phyloP scores from a whole-genome alignment of 306 rosid species.

The Mucuna pruriens region DNA sequence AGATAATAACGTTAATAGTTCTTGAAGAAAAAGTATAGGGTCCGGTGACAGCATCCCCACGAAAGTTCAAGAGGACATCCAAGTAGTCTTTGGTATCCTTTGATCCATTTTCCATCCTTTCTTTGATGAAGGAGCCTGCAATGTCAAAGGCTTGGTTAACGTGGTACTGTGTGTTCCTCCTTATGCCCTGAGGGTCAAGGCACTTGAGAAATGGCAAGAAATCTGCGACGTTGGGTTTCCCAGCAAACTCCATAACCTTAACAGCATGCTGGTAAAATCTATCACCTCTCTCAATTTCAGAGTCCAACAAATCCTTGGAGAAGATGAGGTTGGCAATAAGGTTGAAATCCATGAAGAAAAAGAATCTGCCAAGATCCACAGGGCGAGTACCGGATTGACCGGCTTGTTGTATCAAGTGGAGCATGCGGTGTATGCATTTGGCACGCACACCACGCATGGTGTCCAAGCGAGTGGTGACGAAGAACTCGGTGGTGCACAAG shows the following conservation, averaged over 20 bases:
- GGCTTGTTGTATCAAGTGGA: constrained; percentile 45
- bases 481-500: constrained; percentile 62
- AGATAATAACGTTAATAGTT: constrained; percentile 59
- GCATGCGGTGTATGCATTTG: constrained; percentile 66
- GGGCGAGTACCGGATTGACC: not conserved
- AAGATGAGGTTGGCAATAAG: constrained; percentile 84
- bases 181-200: constrained; percentile 79
- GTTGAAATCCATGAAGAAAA: constrained; percentile 81
- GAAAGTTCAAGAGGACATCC: constrained; percentile 74
- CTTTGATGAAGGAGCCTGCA: constrained; percentile 66
- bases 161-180: constrained; percentile 73
- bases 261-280: constrained; percentile 65
- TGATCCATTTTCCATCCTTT: constrained; percentile 52
- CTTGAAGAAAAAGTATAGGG: constrained; percentile 39
- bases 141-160: constrained; percentile 74
- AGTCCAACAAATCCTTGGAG: constrained; percentile 74
- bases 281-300: constrained; percentile 66
- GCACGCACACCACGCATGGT: constrained; percentile 51
- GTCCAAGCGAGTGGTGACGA: constrained; percentile 61
- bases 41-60: constrained; percentile 48
- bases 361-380: constrained; percentile 64
- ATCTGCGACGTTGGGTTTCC: constrained; percentile 84
- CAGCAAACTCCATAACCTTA: constrained; percentile 80
- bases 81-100: constrained; percentile 60
- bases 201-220: constrained; percentile 62